Base-by-base conservation (phyloP, 148 eudicot species). In the Amaranthus palmeri region DNA sequence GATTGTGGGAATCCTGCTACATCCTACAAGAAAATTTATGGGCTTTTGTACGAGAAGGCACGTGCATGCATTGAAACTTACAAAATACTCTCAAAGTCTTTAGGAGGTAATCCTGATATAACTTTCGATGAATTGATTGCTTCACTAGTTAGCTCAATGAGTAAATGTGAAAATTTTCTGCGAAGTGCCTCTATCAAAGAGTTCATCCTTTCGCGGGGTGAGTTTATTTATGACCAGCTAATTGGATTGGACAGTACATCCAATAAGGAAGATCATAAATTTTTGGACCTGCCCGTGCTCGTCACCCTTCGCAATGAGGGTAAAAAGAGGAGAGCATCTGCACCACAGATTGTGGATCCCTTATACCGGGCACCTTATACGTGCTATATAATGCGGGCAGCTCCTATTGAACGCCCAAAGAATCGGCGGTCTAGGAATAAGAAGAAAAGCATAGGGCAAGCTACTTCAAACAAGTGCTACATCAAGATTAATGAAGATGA, bases 401-500 rank as follows among this genome's bases (percentile, higher is more conserved):
- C 72, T 62, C 90, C 73, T 93, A 76, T 92, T 90, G 69, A 93
- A 92, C 78, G 86, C 90, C 36, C 36, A 59, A 96, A 92, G 74
- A 18, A 82, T 62, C 90, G 96, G 98, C 77, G 77, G 61, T 85
- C 89, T 60, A 80, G 83, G 88, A 87, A 80, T 68, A 90, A 86
- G 76, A 88, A 76, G 67, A 90, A 84, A 73, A 75, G 80, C 48
- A 80, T 81, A 53, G 79, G 84, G 45, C 60, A 73, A 3, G 65
- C 72, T 62, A 67, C 87, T 69, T 86, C 86, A 0, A 85, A 76
- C 76, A 88, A 88, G 72, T 87, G 74, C 65, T 93, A 90, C 72
- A 86, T 93, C 64, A 90, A 88, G 83, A 93, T 93, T 68, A 90
- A 93, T 67, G 98, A 93, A 81, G 96, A 90, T 81, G 98, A 93